Evolutionary conservation across 2,329 filamentous ascomycete genomes (phyloP).

Genomic region (Oidium heveae): DNA sequence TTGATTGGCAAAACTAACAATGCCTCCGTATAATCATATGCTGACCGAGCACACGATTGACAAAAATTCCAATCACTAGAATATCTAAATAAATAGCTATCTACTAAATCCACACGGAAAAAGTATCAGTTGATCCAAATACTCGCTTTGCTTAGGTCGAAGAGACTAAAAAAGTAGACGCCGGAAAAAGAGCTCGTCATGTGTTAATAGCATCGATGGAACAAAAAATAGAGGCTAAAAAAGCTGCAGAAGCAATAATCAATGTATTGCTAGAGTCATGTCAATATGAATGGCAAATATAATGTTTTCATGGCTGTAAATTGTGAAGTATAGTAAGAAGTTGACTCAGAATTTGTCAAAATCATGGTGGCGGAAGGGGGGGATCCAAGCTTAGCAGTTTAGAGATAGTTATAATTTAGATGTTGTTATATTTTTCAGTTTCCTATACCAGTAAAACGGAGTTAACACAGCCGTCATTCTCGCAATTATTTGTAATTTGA

Average conservation of each 20-base stretch:
- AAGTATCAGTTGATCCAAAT: background rate
- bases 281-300: too few species aligned
- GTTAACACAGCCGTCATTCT: conserved; percentile 9
- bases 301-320: too few species aligned
- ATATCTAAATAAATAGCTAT: background rate
- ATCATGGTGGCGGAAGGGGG: too few species aligned
- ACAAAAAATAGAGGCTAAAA: too few species aligned
- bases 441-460: conserved; percentile 1
- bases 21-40: background rate
- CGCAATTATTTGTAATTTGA: conserved; percentile 28
- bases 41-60: background rate
- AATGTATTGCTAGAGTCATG: too few species aligned
- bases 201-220: too few species aligned
- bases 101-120: background rate
- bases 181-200: background rate
- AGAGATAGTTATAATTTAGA: too few species aligned
- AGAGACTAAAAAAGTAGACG: background rate
- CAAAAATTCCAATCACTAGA: background rate
- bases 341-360: too few species aligned
- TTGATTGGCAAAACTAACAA: background rate
- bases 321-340: too few species aligned
- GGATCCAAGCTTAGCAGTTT: too few species aligned
- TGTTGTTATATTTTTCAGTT: too few species aligned
- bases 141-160: background rate
- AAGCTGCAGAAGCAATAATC: too few species aligned